These are phyloP conservation scores for Capronia epimyces DNA, from an alignment of 2,329 filamentous ascomycete genomes.

Conservation along the genomic window DNA sequence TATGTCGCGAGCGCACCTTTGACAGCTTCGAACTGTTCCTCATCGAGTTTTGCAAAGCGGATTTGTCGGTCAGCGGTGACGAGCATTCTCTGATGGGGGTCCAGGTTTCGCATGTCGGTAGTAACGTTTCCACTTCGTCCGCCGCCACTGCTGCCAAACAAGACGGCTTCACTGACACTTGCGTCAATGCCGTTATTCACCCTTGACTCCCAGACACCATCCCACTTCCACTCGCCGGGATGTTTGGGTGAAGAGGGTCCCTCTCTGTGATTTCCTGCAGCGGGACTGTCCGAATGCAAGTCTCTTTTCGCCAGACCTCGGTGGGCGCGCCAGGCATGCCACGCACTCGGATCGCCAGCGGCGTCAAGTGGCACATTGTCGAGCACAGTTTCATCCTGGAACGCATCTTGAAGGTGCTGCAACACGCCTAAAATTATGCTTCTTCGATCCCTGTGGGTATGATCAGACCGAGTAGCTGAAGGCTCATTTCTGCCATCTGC, in stretches of 20 bases:
- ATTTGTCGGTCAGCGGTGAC: constrained; percentile 45
- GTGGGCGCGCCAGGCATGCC: constrained; percentile 85
- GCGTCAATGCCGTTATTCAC: constrained; percentile 72
- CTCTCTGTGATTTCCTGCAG: constrained; percentile 13
- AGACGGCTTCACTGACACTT: constrained; percentile 70
- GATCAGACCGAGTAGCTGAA: neutral
- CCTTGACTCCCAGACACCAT: constrained; percentile 89
- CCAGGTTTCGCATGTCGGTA: constrained; percentile 7
- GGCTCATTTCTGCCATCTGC: neutral
- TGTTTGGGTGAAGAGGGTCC: constrained; percentile 33
- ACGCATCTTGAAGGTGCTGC: constrained; percentile 73
- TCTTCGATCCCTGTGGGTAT: constrained; percentile 3
- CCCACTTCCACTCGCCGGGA: constrained; percentile 94
- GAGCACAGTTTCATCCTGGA: constrained; percentile 70
- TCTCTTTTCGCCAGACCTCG: constrained; percentile 42
- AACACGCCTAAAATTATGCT: constrained; percentile 38
- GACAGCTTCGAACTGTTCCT: constrained; percentile 53
- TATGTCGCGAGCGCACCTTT: constrained; percentile 10
- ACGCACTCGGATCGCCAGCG: constrained; percentile 84
- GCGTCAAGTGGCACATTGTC: constrained; percentile 74
- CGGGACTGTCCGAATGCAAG: constrained; percentile 7
- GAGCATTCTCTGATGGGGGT: constrained; percentile 12
- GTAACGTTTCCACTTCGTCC: constrained; percentile 52
- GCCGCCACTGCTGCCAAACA: constrained; percentile 70
- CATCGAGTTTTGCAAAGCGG: constrained; percentile 61